Evolutionary conservation across 495 filamentous ascomycete genomes (phyloP).

Genomic region (Penicillium robsamsonii): DNA sequence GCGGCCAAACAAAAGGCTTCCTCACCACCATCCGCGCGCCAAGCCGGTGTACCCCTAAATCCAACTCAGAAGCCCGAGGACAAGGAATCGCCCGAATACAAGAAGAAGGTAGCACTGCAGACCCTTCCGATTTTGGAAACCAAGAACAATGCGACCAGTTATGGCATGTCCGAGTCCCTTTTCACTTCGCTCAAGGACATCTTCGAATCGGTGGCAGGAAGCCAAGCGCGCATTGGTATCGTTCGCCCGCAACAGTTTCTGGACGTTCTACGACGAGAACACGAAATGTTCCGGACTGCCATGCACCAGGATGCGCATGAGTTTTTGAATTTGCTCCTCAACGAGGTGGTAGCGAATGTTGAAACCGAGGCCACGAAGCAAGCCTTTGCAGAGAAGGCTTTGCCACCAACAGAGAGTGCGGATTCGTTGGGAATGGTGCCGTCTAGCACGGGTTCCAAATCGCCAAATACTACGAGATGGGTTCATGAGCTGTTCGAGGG

Average conservation of each 20-base stretch:
- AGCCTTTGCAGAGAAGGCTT: constrained; percentile 35
- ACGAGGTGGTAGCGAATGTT: constrained; percentile 91
- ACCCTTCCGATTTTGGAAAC: constrained; percentile 81
- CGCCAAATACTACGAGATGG: constrained; percentile 69
- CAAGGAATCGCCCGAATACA: constrained; percentile 86
- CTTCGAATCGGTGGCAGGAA: constrained; percentile 85
- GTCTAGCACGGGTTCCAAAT: constrained; percentile 45
- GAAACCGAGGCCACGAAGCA: constrained; percentile 72
- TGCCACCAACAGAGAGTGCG: constrained; percentile 37
- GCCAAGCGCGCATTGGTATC: constrained; percentile 79
- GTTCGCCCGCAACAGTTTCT: constrained; percentile 91
- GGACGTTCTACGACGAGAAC: constrained; percentile 87
- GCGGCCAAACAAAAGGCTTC: constrained; percentile 45
- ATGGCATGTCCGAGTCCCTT: constrained; percentile 91
- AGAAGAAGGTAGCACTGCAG: constrained; percentile 90
- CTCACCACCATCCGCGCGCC: constrained; percentile 38
- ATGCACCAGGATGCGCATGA: constrained; percentile 99
- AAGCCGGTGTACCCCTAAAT: constrained; percentile 49
- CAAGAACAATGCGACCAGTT: constrained; percentile 72
- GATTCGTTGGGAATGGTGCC: constrained; percentile 43
- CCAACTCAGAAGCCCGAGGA: constrained; percentile 71
- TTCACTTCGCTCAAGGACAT: constrained; percentile 96
- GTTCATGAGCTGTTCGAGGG: constrained; percentile 98
- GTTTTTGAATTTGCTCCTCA: constrained; percentile 92
- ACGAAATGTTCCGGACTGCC: constrained; percentile 94